Evolutionary conservation across 257 asterid genomes (phyloP), one percentile per base, ranked within the genome.

Genomic region (Solanum bulbocastanum): DNA sequence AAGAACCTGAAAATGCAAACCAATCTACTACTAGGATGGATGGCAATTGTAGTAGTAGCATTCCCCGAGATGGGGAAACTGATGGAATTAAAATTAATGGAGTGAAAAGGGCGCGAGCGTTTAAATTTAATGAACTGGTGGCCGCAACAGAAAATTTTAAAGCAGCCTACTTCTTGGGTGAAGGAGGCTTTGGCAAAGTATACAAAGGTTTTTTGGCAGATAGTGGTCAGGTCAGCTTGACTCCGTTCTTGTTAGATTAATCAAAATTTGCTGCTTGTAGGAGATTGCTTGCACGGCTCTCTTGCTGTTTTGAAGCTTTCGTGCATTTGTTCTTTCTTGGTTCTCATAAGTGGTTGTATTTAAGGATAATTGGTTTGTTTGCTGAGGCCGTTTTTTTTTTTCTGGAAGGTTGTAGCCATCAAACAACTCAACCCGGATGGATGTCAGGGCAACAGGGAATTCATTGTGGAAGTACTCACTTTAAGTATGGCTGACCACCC

Each of bases 141-240:
- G 88, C 88, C 20, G 98, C 98, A 27, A 93, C 98, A 5, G 93
- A 92, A 74, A 85, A 91, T 78, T 94, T 94, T 92, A 93, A 87
- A 75, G 73, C 71, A 8, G 95, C 89, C 3, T 88, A 93, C 86
- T 91, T 93, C 89, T 85, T 94, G 13, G 98, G 98, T 8, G 96
- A 94, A 89, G 98, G 98, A 33, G 96, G 98, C 56, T 94, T 94
- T 56, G 98, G 98, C 49, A 90, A 88, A 92, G 98, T 94, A 60
- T 91, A 93, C 86, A 92, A 92, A 91, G 96, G 98, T 46, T 52
- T 23, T 81, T 86, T 93, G 87, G 85, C 79, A 32, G 94, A 91
- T 87, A 91, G 93, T 12, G 88, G 88, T 87, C 91, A 94, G 96
- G 98, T 94, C 6, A 87, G 94, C 91, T 87, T 68, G 32, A 32